Evolutionary conservation across 163 green algal genomes (phyloP).

Genomic region (Scenedesmus sp.): DNA sequence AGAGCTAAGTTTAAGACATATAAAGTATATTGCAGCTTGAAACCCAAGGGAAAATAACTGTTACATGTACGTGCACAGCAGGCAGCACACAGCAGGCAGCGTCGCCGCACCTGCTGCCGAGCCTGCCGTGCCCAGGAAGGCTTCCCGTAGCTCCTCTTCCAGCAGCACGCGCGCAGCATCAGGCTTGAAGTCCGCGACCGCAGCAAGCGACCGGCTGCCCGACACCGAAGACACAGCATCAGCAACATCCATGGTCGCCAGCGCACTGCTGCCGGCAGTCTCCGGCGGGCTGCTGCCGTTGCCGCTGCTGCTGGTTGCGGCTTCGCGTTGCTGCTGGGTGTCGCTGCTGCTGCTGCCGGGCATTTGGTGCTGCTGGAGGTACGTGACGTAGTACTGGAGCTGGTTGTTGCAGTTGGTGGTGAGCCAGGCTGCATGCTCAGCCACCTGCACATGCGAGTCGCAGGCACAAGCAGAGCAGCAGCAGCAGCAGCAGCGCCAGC

Average conservation of each 20-base stretch:
- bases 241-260: conserved; percentile 1
- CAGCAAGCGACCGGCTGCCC: conserved; percentile 1
- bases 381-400: conserved; percentile 66
- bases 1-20: no score
- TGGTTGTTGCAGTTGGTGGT: conserved; percentile 83
- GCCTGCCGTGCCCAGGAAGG: conserved; percentile 72
- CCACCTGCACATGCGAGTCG: conserved; percentile 49
- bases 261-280: conserved; percentile 19
- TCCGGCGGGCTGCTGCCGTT: conserved; percentile 27
- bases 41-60: no score
- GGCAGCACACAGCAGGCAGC: neutral
- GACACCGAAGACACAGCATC: neutral
- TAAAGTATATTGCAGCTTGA: no score
- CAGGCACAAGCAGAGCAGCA: neutral
- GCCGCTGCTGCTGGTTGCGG: conserved; percentile 35
- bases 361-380: conserved; percentile 34
- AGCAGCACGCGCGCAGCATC: conserved; percentile 71
- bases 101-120: conserved; percentile 61
- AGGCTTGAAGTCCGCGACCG: conserved; percentile 71
- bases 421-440: conserved; percentile 87
- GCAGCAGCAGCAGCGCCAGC: neutral
- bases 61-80: no score
- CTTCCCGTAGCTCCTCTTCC: conserved; percentile 83
- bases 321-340: conserved; percentile 26
- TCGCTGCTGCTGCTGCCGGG: neutral